These are phyloP conservation scores for Candida sp. DNA, from an alignment of 1,139 yeast species.

Conservation along the genomic window DNA sequence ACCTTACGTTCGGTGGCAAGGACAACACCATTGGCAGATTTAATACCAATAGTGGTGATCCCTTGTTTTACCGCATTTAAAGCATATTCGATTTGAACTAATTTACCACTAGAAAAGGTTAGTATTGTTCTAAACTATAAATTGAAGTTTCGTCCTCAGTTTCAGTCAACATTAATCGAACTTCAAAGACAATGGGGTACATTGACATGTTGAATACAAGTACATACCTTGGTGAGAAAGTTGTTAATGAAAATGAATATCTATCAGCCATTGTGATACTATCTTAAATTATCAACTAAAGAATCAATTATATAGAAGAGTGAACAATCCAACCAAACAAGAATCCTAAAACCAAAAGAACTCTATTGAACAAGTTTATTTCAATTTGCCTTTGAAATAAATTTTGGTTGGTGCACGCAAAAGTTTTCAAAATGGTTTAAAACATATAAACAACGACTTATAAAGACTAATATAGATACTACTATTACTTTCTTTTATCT, in stretches of 20 bases:
- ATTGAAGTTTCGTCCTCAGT: background rate
- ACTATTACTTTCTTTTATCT: too few relatives aligned
- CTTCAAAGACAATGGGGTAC: background rate
- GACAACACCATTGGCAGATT: slow-evolving; percentile 94
- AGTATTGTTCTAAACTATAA: slow-evolving; percentile 5
- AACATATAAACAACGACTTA: too few relatives aligned
- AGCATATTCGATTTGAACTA: slow-evolving; percentile 98
- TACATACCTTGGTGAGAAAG: slow-evolving; percentile 91
- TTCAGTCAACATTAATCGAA: background rate
- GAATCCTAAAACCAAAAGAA: background rate
- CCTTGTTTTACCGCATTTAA: slow-evolving; percentile 98
- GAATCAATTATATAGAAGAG: background rate
- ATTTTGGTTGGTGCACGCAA: background rate
- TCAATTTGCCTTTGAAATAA: slow-evolving; percentile 15
- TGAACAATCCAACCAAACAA: background rate
- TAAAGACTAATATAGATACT: too few relatives aligned
- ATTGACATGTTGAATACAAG: background rate
- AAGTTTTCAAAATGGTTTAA: background rate
- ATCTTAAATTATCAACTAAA: background rate
- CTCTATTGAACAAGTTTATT: background rate
- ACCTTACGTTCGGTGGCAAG: slow-evolving; percentile 96
- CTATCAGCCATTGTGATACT: slow-evolving; percentile 79
- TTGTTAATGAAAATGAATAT: slow-evolving; percentile 94
- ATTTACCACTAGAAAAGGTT: slow-evolving; percentile 66
- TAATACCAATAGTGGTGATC: slow-evolving; percentile 94